Conservation (phyloP, 1,284 basidiomycete species). For the Stereum hirsutum region DNA sequence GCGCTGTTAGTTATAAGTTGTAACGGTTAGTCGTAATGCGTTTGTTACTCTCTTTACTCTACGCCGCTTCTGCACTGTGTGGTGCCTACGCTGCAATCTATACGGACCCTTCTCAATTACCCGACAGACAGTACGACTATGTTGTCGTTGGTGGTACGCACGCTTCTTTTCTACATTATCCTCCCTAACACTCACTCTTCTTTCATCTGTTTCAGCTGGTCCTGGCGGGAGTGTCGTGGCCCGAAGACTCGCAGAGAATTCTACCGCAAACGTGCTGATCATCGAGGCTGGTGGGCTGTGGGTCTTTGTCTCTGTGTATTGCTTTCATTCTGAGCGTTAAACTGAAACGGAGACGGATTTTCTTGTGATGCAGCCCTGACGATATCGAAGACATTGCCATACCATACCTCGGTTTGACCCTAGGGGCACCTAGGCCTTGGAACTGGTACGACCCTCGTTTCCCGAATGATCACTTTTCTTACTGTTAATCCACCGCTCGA, state of each 20-base stretch:
- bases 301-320: not conserved
- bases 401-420: constrained; percentile 1
- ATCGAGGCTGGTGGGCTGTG: constrained; percentile 16
- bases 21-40: too few species aligned
- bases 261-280: constrained; percentile 11
- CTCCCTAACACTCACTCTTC: not conserved
- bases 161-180: not conserved
- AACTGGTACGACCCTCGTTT: too few species aligned
- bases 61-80: too few species aligned
- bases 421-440: not conserved
- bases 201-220: constrained; percentile 2
- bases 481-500: too few species aligned
- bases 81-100: too few species aligned
- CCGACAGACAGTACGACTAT: constrained; percentile 1
- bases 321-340: not conserved
- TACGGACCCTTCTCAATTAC: constrained; percentile 1
- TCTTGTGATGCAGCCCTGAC: not conserved
- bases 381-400: not conserved
- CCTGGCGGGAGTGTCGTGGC: constrained; percentile 13
- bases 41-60: too few species aligned
- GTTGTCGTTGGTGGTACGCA: constrained; percentile 2
- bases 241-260: constrained; percentile 13
- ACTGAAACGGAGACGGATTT: not conserved
- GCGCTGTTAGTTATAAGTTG: too few species aligned
- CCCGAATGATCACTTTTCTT: too few species aligned